Evolutionary conservation across 495 filamentous ascomycete species (phyloP).

Genomic region (Penicillium coffeae): DNA sequence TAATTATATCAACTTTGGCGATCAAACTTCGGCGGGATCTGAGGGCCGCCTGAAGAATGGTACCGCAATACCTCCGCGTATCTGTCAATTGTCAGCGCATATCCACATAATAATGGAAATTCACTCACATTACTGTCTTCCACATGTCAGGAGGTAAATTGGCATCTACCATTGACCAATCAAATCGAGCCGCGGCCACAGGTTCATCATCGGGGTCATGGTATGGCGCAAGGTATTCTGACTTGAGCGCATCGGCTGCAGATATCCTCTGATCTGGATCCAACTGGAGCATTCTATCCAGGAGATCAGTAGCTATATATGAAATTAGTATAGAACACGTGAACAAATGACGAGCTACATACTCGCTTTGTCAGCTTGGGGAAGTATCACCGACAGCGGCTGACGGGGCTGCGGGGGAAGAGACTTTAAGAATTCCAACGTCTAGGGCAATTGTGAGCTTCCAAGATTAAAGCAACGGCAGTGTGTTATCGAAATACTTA

Average conservation of each 20-base stretch:
- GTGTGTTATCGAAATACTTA: conserved; percentile 35
- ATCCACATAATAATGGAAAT: background rate
- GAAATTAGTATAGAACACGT: background rate
- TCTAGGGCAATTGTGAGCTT: too few species aligned
- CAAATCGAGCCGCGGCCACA: conserved; percentile 87
- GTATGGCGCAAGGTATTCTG: conserved; percentile 91
- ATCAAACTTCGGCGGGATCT: background rate
- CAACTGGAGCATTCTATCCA: conserved; percentile 95
- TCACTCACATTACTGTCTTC: conserved; percentile 95
- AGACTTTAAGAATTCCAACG: conserved; percentile 90
- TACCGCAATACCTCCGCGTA: conserved; percentile 98
- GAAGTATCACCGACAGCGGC: conserved; percentile 83
- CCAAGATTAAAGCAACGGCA: conserved; percentile 1
- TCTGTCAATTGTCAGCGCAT: conserved; percentile 45
- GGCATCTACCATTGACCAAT: conserved; percentile 98
- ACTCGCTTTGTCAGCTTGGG: conserved; percentile 82
- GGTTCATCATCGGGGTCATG: conserved; percentile 96
- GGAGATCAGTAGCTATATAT: conserved; percentile 44
- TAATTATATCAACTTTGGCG: too few species aligned
- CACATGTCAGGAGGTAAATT: conserved; percentile 94
- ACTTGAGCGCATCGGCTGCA: conserved; percentile 73
- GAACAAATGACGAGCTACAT: conserved; percentile 17
- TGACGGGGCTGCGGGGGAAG: conserved; percentile 87
- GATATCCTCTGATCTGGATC: conserved; percentile 85
- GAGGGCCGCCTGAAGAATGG: conserved; percentile 24